Percentiles rank a stretch among this genome's conserved stretches.
These are phyloP conservation scores for Pichia sp. DNA, from an alignment of 1,139 yeast genomes.

Conservation along the genomic window DNA sequence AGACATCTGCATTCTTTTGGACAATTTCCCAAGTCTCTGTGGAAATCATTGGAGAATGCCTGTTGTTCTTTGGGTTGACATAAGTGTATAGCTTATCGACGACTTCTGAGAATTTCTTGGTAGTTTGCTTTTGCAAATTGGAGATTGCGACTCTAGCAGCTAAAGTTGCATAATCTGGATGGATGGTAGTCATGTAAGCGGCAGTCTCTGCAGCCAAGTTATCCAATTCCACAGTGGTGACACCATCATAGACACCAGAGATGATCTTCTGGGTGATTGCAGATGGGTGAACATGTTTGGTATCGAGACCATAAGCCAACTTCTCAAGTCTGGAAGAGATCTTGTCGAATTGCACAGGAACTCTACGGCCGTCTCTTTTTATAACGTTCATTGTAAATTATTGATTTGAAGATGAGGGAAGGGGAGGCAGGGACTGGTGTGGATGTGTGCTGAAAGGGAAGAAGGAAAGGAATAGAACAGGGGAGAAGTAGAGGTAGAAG, in stretches of 20 bases:
- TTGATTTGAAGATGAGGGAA: neutral
- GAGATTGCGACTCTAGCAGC: slow-evolving; percentile 95
- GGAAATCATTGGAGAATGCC: slow-evolving; percentile 56
- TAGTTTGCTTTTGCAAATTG: slow-evolving; percentile 88
- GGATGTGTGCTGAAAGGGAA: neutral
- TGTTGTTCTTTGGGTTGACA: slow-evolving; percentile 65
- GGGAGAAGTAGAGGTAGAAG: neutral
- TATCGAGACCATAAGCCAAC: slow-evolving; percentile 51
- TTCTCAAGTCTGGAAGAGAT: slow-evolving; percentile 32
- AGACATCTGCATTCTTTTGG: slow-evolving; percentile 38
- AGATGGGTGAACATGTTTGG: slow-evolving; percentile 53
- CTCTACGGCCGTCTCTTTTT: slow-evolving; percentile 54
- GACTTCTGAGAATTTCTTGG: slow-evolving; percentile 80
- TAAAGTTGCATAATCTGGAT: slow-evolving; percentile 90
- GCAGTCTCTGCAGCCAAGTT: slow-evolving; percentile 97
- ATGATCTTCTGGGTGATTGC: slow-evolving; percentile 53
- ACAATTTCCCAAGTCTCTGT: slow-evolving; percentile 42
- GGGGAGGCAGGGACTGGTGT: neutral
- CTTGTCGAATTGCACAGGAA: slow-evolving; percentile 47
- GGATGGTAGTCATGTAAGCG: slow-evolving; percentile 93
- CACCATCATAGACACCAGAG: slow-evolving; percentile 76
- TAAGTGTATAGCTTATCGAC: slow-evolving; percentile 60
- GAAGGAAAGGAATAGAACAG: neutral
- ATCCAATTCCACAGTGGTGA: slow-evolving; percentile 85
- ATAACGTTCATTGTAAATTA: slow-evolving; percentile 38